Evolutionary conservation across 495 filamentous ascomycete species (phyloP).

Genomic region (Tuber magnatum): DNA sequence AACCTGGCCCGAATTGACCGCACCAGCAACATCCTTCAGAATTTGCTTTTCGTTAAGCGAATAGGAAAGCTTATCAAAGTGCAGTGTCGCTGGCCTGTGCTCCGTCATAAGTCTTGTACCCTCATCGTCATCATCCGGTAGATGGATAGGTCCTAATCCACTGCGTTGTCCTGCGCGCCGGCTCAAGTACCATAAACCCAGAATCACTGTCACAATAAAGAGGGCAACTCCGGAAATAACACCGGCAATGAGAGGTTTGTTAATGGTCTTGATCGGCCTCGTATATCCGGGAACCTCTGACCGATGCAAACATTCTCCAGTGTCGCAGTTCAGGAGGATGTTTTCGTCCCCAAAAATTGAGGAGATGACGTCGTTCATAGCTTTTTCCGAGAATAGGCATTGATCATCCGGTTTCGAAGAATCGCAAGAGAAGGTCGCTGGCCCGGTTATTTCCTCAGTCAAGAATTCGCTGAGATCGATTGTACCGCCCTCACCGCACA

Average conservation of each 20-base stretch:
- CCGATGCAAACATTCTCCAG: conserved; percentile 86
- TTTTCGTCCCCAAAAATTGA: conserved; percentile 82
- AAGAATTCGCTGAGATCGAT: conserved; percentile 90
- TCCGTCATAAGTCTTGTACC: conserved; percentile 74
- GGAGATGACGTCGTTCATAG: conserved; percentile 82
- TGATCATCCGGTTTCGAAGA: conserved; percentile 48
- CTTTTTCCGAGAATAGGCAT: conserved; percentile 80
- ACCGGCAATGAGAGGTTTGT: conserved; percentile 89
- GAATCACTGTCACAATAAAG: conserved; percentile 77
- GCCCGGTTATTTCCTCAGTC: conserved; percentile 68
- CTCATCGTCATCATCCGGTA: conserved; percentile 77
- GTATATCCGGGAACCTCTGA: conserved; percentile 88
- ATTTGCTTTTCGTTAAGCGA: conserved; percentile 80
- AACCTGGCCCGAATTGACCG: conserved; percentile 80
- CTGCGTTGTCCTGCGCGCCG: conserved; percentile 56
- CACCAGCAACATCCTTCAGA: conserved; percentile 68
- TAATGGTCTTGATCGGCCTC: conserved; percentile 86
- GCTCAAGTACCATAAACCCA: conserved; percentile 83
- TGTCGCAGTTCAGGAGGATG: conserved; percentile 71
- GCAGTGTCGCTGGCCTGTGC: conserved; percentile 80
- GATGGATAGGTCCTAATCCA: conserved; percentile 64
- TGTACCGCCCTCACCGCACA: conserved; percentile 84
- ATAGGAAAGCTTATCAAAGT: conserved; percentile 85
- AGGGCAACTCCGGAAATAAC: conserved; percentile 82
- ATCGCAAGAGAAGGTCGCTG: conserved; percentile 68